Percentiles rank a stretch among this genome's conserved stretches.
Evolutionary conservation across 129 eudicot species (phyloP).

Genomic region (Lactuca sativa): DNA sequence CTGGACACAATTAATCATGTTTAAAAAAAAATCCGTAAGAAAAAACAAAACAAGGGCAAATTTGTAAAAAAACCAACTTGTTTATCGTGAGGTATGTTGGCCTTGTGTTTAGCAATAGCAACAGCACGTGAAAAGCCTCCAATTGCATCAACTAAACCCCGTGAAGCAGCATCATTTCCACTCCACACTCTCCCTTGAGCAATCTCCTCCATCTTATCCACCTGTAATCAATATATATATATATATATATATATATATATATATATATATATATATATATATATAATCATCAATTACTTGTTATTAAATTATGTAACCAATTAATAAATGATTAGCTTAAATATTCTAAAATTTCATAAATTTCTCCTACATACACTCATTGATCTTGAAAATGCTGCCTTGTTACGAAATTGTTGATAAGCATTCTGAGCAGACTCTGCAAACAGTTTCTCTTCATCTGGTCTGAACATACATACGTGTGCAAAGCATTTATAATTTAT

Average conservation of each 20-base stretch:
- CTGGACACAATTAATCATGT: conserved; percentile 29
- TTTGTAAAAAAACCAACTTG: conserved; percentile 38
- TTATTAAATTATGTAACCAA: no score
- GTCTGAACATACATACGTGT: conserved; percentile 44
- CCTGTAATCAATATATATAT: conserved; percentile 21
- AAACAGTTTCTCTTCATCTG: conserved; percentile 91
- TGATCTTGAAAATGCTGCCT: conserved; percentile 94
- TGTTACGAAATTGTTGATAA: conserved; percentile 72
- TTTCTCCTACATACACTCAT: conserved; percentile 62
- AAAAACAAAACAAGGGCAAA: not conserved
- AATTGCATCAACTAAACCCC: conserved; percentile 91
- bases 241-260: no score
- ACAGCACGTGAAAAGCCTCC: conserved; percentile 90
- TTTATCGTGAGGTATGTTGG: conserved; percentile 68
- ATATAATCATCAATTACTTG: not conserved
- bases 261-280: no score
- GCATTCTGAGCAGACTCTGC: conserved; percentile 77
- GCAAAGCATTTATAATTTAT: not conserved
- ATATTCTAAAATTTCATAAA: no score
- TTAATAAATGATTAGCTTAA: no score
- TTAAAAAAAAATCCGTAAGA: not conserved
- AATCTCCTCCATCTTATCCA: conserved; percentile 77
- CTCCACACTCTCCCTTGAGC: conserved; percentile 98
- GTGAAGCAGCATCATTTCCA: conserved; percentile 79
- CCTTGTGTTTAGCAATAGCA: conserved; percentile 91